A percentile compares a stretch with the other conserved stretches of the same genome.
Conservation (phyloP, 2,329 filamentous ascomycete species). For the Exophiala sp. region DNA sequence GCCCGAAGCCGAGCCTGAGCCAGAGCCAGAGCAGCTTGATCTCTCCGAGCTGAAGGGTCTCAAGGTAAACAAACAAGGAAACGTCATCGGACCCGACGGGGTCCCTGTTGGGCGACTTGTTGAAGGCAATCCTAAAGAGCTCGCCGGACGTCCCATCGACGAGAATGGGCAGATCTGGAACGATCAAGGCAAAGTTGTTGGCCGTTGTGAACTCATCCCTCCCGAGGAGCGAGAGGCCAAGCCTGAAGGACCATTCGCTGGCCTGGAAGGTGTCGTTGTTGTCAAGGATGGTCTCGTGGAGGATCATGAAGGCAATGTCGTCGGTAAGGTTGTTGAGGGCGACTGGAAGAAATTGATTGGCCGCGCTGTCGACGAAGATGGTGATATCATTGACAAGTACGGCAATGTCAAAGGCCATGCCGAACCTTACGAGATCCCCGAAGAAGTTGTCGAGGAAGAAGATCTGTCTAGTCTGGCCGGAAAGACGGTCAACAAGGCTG, state of each 20-base stretch:
- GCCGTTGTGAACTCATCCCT: constrained; percentile 53
- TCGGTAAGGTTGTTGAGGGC: constrained; percentile 65
- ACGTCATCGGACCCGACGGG: constrained; percentile 49
- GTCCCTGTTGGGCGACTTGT: constrained; percentile 52
- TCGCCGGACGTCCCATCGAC: constrained; percentile 52
- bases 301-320: constrained; percentile 70
- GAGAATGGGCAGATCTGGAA: constrained; percentile 52
- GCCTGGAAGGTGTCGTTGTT: constrained; percentile 51
- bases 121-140: constrained; percentile 52
- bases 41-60: constrained; percentile 51
- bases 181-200: constrained; percentile 52
- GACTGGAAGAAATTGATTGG: constrained; percentile 68
- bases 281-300: constrained; percentile 57
- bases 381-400: constrained; percentile 74
- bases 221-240: constrained; percentile 51
- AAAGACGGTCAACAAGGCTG: constrained; percentile 58
- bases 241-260: constrained; percentile 54
- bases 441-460: constrained; percentile 43
- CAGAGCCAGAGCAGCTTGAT: constrained; percentile 41
- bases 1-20: constrained; percentile 45
- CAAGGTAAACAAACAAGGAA: constrained; percentile 53
- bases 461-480: constrained; percentile 57
- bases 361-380: constrained; percentile 71
- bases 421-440: constrained; percentile 49
- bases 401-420: constrained; percentile 56